phyloP scores from a whole-genome alignment of 2,329 filamentous ascomycete species.

The Eutypa lata region DNA sequence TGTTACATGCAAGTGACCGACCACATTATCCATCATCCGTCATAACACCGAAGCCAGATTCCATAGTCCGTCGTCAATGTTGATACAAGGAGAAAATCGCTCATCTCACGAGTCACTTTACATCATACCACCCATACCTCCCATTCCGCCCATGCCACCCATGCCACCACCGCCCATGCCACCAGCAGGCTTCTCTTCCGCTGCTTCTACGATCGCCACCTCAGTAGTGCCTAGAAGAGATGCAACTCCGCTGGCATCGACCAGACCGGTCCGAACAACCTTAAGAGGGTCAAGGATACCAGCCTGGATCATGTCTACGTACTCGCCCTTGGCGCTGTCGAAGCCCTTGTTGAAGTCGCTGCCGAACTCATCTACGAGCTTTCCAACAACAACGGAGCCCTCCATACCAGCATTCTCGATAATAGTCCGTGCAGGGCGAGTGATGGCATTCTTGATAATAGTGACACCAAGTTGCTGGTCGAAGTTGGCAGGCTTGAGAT shows the following conservation, averaged over 20 bases:
- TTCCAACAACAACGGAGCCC: slow-evolving; percentile 94
- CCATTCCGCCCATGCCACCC: slow-evolving; percentile 47
- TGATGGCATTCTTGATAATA: slow-evolving; percentile 98
- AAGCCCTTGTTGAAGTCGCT: slow-evolving; percentile 97
- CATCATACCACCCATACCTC: slow-evolving; percentile 59
- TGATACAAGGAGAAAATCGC: slow-evolving; percentile 29
- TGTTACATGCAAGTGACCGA: slow-evolving; percentile 31
- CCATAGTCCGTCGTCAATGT: slow-evolving; percentile 33
- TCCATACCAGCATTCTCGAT: slow-evolving; percentile 97
- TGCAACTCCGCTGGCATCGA: slow-evolving; percentile 93
- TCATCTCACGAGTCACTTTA: slow-evolving; percentile 36
- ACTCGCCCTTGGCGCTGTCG: slow-evolving; percentile 95
- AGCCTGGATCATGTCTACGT: slow-evolving; percentile 95
- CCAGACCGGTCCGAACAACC: slow-evolving; percentile 94
- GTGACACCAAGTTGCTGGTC: slow-evolving; percentile 98
- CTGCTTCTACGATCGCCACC: slow-evolving; percentile 93
- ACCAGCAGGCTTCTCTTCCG: slow-evolving; percentile 80
- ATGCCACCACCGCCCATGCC: slow-evolving; percentile 63
- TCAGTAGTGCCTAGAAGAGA: slow-evolving; percentile 97
- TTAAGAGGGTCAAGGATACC: slow-evolving; percentile 99
- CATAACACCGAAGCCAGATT: slow-evolving; percentile 47
- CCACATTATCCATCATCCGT: slow-evolving; percentile 35
- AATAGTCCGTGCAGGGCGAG: slow-evolving; percentile 87
- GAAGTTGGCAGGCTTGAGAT: slow-evolving; percentile 89
- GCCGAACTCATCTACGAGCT: slow-evolving; percentile 92